These are phyloP conservation scores for Euphorbia celastroides DNA, from an alignment of 441 rosid genomes.

Conservation along the genomic window DNA sequence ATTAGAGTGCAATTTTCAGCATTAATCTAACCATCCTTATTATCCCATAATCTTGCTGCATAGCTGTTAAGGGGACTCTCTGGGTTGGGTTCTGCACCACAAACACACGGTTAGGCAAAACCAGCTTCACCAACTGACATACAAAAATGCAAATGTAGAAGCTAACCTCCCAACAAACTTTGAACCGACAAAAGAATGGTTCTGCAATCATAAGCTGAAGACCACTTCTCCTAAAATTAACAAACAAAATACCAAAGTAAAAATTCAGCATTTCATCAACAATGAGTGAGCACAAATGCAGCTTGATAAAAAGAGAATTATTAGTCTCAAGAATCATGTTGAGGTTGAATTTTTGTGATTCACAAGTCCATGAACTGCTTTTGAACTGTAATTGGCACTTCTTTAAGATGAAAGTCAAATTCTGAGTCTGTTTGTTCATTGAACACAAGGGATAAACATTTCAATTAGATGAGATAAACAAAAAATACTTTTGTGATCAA, in stretches of 20 bases:
- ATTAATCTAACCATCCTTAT: slow-evolving; percentile 41
- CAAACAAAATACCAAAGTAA: background rate
- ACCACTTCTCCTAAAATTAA: slow-evolving; percentile 56
- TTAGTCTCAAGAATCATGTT: background rate
- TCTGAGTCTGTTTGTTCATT: background rate
- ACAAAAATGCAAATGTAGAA: background rate
- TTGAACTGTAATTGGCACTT: background rate
- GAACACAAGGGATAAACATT: background rate
- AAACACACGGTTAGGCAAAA: slow-evolving; percentile 9
- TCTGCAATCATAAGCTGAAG: slow-evolving; percentile 68
- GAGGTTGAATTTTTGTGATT: background rate
- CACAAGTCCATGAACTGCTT: background rate
- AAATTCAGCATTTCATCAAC: background rate
- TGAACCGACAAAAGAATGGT: slow-evolving; percentile 58
- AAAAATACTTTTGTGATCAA: background rate
- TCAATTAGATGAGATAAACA: no score
- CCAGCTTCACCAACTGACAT: background rate
- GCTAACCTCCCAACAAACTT: slow-evolving; percentile 56
- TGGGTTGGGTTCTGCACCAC: slow-evolving; percentile 44
- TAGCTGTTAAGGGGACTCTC: slow-evolving; percentile 52
- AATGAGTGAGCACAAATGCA: background rate
- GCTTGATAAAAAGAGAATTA: no score
- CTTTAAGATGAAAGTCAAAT: background rate
- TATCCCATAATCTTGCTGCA: slow-evolving; percentile 40
- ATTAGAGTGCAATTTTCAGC: background rate